Conservation (phyloP, 108 stramenopile species). For the Cafeteria roenbergensis region DNA sequence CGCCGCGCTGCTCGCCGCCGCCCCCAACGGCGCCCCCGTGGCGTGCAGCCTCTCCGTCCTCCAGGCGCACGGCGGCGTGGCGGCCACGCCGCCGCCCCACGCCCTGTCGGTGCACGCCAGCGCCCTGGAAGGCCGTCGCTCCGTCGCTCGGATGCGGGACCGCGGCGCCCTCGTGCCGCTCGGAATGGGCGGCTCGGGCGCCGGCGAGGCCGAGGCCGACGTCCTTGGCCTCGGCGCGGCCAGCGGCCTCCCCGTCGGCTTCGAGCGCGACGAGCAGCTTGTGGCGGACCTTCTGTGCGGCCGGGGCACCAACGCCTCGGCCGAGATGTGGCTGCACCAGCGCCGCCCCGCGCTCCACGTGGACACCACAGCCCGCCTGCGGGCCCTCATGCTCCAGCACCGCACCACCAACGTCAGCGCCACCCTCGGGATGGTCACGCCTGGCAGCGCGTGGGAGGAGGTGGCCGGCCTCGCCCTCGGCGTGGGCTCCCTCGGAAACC, state of each 20-base stretch:
- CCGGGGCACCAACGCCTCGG: not conserved
- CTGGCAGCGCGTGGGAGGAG: conserved; percentile 1
- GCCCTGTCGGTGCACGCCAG: too few species aligned
- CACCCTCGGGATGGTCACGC: not conserved
- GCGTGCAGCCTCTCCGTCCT: too few species aligned
- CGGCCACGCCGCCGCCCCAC: too few species aligned
- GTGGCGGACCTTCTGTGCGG: not conserved
- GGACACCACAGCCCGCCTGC: too few species aligned
- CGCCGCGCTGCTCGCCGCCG: too few species aligned
- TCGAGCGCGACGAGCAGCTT: not conserved
- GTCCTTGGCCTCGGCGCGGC: not conserved
- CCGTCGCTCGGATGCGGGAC: too few species aligned
- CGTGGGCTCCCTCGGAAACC: not conserved
- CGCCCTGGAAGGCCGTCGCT: too few species aligned
- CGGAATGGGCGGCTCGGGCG: not conserved
- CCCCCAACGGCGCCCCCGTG: too few species aligned
- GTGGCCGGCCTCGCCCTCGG: conserved; percentile 5
- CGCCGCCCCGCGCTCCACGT: not conserved
- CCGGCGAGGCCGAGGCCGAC: not conserved
- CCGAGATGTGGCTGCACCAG: not conserved
- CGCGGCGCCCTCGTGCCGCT: not conserved
- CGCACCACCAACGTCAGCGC: not conserved
- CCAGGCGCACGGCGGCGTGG: too few species aligned
- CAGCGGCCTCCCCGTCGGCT: not conserved
- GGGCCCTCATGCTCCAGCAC: not conserved